These are phyloP conservation scores for Gaertneriomyces semiglobifer DNA, from an alignment of 192 early-diverging fungal genomes.

Conservation along the genomic window DNA sequence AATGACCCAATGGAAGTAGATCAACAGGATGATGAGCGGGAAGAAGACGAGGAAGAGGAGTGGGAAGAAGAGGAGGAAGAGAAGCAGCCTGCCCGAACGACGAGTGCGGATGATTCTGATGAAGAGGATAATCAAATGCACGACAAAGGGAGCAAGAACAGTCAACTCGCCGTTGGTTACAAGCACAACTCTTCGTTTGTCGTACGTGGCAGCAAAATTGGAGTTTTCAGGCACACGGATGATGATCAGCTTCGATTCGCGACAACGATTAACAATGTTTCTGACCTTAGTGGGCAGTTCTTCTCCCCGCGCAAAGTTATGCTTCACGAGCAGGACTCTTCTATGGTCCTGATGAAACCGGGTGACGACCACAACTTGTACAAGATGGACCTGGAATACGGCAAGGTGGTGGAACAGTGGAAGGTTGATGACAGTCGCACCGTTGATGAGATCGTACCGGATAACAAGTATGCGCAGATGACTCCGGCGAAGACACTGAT, in stretches of 20 bases:
- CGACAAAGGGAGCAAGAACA: conserved; percentile 54
- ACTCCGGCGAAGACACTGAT: conserved; percentile 73
- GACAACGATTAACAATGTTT: conserved; percentile 77
- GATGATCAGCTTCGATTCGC: conserved; percentile 70
- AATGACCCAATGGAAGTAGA: conserved; percentile 70
- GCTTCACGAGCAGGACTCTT: conserved; percentile 82
- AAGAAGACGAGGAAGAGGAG: conserved; percentile 31
- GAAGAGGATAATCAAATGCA: conserved; percentile 42
- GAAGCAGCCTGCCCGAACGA: conserved; percentile 28
- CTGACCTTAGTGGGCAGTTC: conserved; percentile 50
- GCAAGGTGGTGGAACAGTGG: conserved; percentile 94
- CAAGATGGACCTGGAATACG: conserved; percentile 87
- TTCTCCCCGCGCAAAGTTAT: conserved; percentile 76
- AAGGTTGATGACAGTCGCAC: conserved; percentile 73
- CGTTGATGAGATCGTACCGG: conserved; percentile 66
- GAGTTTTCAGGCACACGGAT: conserved; percentile 76
- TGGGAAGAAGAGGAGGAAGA: conserved; percentile 54
- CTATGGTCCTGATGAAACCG: conserved; percentile 73
- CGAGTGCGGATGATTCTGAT: conserved; percentile 29
- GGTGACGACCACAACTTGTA: conserved; percentile 69
- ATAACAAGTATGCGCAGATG: conserved; percentile 73
- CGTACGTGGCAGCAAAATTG: conserved; percentile 83
- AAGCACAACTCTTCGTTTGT: conserved; percentile 87
- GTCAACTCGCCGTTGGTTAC: conserved; percentile 76
- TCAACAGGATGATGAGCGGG: conserved; percentile 33